Evolutionary conservation across 1,139 yeast species (phyloP).

Genomic region (Blastobotrys illinoisensis): DNA sequence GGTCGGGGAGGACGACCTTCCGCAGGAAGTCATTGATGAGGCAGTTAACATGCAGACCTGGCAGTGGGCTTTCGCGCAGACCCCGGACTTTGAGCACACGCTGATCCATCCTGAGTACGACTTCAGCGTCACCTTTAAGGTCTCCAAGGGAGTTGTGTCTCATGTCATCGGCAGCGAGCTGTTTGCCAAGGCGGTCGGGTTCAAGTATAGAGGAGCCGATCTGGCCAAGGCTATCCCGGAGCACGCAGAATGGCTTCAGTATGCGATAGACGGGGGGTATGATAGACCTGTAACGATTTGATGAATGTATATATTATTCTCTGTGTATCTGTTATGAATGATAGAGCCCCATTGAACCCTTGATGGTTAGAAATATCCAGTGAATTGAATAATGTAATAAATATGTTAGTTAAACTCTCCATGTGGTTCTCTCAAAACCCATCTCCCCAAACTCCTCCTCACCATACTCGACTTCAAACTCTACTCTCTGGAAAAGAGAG

Average conservation of each 20-base stretch:
- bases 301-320: background rate
- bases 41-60: slow-evolving; percentile 48
- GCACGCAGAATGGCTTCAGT: background rate
- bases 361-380: no score
- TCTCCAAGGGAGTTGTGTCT: slow-evolving; percentile 40
- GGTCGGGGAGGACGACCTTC: slow-evolving; percentile 33
- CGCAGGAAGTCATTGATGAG: slow-evolving; percentile 41
- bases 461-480: slow-evolving; percentile 50
- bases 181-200: background rate
- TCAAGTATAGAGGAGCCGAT: background rate
- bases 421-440: slow-evolving; percentile 6
- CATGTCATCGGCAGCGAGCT: slow-evolving; percentile 4
- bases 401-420: background rate
- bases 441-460: slow-evolving; percentile 73
- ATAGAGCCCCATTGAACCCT: no score
- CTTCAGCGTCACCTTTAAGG: slow-evolving; percentile 37
- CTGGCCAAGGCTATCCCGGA: background rate
- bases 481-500: slow-evolving; percentile 24
- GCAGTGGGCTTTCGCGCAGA: slow-evolving; percentile 69
- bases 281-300: background rate
- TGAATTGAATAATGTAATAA: no score
- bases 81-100: slow-evolving; percentile 58
- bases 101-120: slow-evolving; percentile 33
- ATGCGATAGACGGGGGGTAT: background rate
- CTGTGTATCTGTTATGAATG: no score